Conservation (phyloP, 2,329 filamentous ascomycete genomes). For the Sporothrix dimorphospora region DNA sequence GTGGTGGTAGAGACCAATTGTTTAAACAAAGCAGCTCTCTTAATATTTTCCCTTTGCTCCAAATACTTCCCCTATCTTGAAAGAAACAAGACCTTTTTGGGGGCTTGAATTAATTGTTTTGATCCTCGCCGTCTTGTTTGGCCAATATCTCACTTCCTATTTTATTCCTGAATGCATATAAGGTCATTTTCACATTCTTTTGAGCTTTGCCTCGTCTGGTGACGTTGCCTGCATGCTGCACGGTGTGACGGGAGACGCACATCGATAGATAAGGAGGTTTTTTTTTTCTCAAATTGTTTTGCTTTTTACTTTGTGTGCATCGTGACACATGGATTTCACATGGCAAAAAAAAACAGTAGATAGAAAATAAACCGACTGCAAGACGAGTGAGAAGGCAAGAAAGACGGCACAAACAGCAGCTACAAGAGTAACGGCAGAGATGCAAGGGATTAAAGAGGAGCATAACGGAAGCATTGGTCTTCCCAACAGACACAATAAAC, state of each 20-base stretch:
- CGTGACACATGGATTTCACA: constrained; percentile 25
- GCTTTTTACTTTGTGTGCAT: constrained; percentile 4
- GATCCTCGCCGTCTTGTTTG: background rate
- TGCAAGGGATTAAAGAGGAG: background rate
- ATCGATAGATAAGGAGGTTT: constrained; percentile 3
- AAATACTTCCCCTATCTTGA: background rate
- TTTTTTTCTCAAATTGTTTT: background rate
- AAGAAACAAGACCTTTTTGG: background rate
- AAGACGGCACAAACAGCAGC: background rate
- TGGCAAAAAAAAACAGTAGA: background rate
- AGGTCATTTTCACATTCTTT: background rate
- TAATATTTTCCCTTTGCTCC: background rate
- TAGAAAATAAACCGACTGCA: background rate
- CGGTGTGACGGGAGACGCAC: constrained; percentile 10
- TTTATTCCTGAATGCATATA: background rate
- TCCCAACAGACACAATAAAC: background rate
- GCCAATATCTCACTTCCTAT: background rate
- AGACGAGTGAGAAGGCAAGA: background rate
- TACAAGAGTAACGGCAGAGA: background rate
- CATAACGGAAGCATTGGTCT: background rate
- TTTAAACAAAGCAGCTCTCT: background rate
- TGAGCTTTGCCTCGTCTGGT: constrained; percentile 11
- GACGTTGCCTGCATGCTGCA: constrained; percentile 21
- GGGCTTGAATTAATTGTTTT: background rate
- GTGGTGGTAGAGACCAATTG: too few relatives aligned